A percentile compares a stretch with the other conserved stretches of the same genome.
Evolutionary conservation across 805 yeast species (phyloP).

Genomic region (Saccharomycopsis babjevae): DNA sequence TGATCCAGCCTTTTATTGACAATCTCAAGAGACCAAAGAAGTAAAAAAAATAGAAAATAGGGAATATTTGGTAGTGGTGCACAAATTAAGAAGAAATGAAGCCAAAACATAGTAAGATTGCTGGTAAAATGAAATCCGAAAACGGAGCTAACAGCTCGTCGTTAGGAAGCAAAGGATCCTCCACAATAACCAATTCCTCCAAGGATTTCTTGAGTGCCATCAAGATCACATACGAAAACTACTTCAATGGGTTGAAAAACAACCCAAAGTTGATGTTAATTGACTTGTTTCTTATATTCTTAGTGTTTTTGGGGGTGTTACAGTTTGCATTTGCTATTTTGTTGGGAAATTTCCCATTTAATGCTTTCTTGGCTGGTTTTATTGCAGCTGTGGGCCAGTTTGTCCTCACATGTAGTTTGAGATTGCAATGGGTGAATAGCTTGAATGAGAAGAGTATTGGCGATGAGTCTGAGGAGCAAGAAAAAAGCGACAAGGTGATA

Average conservation of each 20-base stretch:
- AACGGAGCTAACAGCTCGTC: background rate
- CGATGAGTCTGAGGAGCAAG: conserved; percentile 27
- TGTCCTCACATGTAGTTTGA: conserved; percentile 72
- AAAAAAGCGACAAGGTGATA: background rate
- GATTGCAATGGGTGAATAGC: conserved; percentile 50
- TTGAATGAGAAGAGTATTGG: conserved; percentile 22
- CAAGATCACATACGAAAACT: conserved; percentile 10
- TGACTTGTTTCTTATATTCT: conserved; percentile 65
- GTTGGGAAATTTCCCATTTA: conserved; percentile 90
- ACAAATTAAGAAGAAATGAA: background rate
- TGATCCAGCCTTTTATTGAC: too few relatives aligned
- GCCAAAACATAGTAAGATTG: background rate
- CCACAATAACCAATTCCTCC: background rate
- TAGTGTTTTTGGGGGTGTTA: conserved; percentile 62
- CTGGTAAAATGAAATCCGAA: background rate
- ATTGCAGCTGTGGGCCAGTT: conserved; percentile 90
- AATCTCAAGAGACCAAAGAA: background rate
- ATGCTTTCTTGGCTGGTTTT: conserved; percentile 92
- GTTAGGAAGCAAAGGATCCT: background rate
- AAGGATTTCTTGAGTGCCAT: conserved; percentile 10
- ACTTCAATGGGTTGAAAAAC: conserved; percentile 5
- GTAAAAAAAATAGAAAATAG: background rate
- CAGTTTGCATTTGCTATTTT: conserved; percentile 72
- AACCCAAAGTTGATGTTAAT: conserved; percentile 41
- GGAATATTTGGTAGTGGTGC: background rate